Conservation (phyloP, 1,284 basidiomycete species). For the Apiotrichum sp. region DNA sequence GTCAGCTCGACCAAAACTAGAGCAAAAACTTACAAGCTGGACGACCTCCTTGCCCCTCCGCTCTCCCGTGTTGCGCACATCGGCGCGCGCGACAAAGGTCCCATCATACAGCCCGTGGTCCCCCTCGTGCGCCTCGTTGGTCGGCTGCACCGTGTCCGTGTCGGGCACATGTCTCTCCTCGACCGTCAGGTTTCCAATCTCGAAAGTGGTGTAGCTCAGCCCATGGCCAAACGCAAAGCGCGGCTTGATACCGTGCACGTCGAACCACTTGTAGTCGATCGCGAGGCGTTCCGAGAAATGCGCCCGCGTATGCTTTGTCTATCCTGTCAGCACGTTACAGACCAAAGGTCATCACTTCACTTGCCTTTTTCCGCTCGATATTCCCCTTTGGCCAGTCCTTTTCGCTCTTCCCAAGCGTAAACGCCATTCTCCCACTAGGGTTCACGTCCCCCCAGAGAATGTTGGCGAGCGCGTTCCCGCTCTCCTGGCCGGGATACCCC, state of each 20-base stretch:
- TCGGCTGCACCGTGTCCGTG: constrained; percentile 43
- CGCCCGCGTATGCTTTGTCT: constrained; percentile 21
- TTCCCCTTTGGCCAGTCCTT: constrained; percentile 47
- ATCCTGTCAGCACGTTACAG: not conserved
- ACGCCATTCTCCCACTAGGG: constrained; percentile 59
- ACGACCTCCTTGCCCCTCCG: constrained; percentile 47
- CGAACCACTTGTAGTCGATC: constrained; percentile 51
- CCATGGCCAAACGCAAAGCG: constrained; percentile 51
- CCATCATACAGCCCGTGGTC: constrained; percentile 41
- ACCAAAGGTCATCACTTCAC: constrained; percentile 11
- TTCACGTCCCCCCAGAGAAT: constrained; percentile 72
- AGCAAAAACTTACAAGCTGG: constrained; percentile 41
- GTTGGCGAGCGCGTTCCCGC: constrained; percentile 67
- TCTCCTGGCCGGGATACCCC: constrained; percentile 62
- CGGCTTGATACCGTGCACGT: constrained; percentile 45
- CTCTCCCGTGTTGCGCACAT: constrained; percentile 48
- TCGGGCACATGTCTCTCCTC: constrained; percentile 16
- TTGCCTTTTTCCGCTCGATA: constrained; percentile 36
- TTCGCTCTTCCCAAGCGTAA: constrained; percentile 47
- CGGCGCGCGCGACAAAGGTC: constrained; percentile 36
- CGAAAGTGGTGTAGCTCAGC: constrained; percentile 49
- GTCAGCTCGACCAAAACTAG: not conserved
- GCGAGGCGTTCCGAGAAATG: constrained; percentile 45
- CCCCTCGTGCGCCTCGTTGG: constrained; percentile 45
- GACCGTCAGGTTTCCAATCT: constrained; percentile 34